Percentiles rank a stretch among this genome's conserved stretches.
phyloP scores from a whole-genome alignment of 495 filamentous ascomycete species.

The Aspergillus sclerotiicarbonarius region DNA sequence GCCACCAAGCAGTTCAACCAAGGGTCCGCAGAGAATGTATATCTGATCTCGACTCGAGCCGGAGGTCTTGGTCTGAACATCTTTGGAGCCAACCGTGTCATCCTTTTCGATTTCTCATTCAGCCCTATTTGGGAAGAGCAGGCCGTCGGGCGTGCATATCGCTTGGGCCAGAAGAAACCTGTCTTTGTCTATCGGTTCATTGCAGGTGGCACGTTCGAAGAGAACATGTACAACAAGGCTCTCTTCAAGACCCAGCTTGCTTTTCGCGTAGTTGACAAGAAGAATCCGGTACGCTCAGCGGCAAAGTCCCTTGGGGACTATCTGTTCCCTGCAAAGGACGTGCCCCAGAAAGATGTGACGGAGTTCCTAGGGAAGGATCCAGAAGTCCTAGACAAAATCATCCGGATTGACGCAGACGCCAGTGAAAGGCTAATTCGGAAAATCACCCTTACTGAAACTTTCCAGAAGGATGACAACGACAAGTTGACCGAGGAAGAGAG shows the following conservation, averaged over 20 bases:
- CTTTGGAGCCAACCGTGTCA: constrained; percentile 77
- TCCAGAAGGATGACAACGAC: constrained; percentile 56
- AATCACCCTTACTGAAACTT: constrained; percentile 57
- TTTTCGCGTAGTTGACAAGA: constrained; percentile 77
- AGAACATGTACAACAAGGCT: constrained; percentile 63
- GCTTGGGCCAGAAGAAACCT: constrained; percentile 77
- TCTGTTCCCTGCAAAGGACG: constrained; percentile 54
- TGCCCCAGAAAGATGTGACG: constrained; percentile 51
- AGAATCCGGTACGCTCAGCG: constrained; percentile 62
- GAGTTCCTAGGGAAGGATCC: constrained; percentile 61
- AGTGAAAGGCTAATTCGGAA: constrained; percentile 43
- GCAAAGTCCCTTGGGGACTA: constrained; percentile 48
- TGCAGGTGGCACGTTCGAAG: constrained; percentile 76
- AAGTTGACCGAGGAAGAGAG: constrained; percentile 56
- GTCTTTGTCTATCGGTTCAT: constrained; percentile 89
- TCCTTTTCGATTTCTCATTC: constrained; percentile 82
- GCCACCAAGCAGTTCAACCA: constrained; percentile 66
- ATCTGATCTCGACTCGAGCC: constrained; percentile 79
- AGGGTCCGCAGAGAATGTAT: constrained; percentile 47
- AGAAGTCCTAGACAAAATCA: constrained; percentile 64
- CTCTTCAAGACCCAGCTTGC: constrained; percentile 81
- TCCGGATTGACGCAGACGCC: constrained; percentile 34
- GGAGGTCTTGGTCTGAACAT: constrained; percentile 85
- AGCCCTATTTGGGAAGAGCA: constrained; percentile 84
- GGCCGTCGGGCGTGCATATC: constrained; percentile 83